Evolutionary conservation across 495 filamentous ascomycete genomes (phyloP).

Genomic region (Hyaloscypha variabilis): DNA sequence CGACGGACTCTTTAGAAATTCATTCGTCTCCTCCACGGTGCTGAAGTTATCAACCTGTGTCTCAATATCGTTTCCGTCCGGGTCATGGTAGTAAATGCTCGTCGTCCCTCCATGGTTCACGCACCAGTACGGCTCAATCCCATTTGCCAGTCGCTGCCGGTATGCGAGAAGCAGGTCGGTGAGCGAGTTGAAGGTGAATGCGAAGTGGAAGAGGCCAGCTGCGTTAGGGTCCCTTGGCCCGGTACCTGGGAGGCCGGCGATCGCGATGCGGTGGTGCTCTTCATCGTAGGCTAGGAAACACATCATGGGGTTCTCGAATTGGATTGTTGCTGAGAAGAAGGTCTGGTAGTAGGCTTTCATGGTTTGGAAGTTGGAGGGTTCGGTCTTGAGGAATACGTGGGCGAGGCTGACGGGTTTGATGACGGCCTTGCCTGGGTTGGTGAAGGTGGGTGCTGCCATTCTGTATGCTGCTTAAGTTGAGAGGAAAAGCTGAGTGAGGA

Average conservation of each 20-base stretch:
- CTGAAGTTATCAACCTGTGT: conserved; percentile 49
- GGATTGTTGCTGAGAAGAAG: conserved; percentile 37
- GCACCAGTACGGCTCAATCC: conserved; percentile 43
- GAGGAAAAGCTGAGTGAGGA: too few relatives aligned
- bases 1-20: conserved; percentile 34
- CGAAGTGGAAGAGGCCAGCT: conserved; percentile 43
- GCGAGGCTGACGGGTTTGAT: conserved; percentile 8
- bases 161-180: conserved; percentile 37
- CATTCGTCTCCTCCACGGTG: conserved; percentile 38
- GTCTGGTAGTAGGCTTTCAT: conserved; percentile 41
- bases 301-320: conserved; percentile 20
- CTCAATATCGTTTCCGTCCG: conserved; percentile 50
- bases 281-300: conserved; percentile 48
- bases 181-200: conserved; percentile 39
- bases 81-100: conserved; percentile 49
- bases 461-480: too few relatives aligned
- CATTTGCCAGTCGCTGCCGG: conserved; percentile 36
- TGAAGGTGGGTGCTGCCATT: not conserved
- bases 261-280: conserved; percentile 50
- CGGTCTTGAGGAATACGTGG: conserved; percentile 32
- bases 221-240: conserved; percentile 20
- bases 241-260: conserved; percentile 32
- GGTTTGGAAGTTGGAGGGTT: conserved; percentile 20
- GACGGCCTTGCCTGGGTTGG: not conserved
- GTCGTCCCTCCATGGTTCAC: conserved; percentile 49